Base-by-base conservation (phyloP, 139 green algal genomes). In the Chlamydomonas eustigma region DNA sequence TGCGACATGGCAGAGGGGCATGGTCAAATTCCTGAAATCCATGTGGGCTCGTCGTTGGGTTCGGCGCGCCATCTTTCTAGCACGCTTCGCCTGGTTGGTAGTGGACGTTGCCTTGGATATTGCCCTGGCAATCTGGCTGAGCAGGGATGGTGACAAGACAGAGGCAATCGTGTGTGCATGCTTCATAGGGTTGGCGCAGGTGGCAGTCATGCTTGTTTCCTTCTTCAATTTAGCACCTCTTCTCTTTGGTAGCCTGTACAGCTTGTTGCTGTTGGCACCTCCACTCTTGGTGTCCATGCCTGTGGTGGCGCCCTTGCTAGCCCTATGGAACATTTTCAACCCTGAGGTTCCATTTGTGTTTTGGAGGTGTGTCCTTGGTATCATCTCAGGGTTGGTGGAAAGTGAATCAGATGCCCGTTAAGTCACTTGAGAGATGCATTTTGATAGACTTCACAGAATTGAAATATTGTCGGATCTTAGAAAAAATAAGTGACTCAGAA, bases 71-170 rank as follows among this genome's bases (percentile, higher is more conserved):
- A 44, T 71, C 37, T 51, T 82, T 33, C 58, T 78, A 3, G 0
- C 34, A 2, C 77, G 77, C 0, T 72, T 72, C 44, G 65, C 65
- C 8, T 72, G 65, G 69, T 24, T 86, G 2, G 22, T 39, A 0
- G 76, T 63, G 1, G 76, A 86, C 35, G 28, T 82, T 1, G 76
- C 73, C 2, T 44, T 82, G 33, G 81, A 86, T 58, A 64, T 82
- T 22, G 3, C 30, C 0, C 68, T 86, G 1, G 37, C 32, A 0
- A 52, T 78, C 30, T 86, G 81, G 81, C 73, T 86, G 37, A 76
- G 35, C 0, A 2, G 0, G 1, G 73, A 86, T 28, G 76, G 73
- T 1, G 73, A 65, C 33, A 0, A 31, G 12, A 68, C 2, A 4
- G 36, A 68, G 8, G 24, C 34, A 1, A 73, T 39, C 1, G 76